Base-by-base conservation (phyloP, 2,329 filamentous ascomycete species). In the Xylaria sp. region DNA sequence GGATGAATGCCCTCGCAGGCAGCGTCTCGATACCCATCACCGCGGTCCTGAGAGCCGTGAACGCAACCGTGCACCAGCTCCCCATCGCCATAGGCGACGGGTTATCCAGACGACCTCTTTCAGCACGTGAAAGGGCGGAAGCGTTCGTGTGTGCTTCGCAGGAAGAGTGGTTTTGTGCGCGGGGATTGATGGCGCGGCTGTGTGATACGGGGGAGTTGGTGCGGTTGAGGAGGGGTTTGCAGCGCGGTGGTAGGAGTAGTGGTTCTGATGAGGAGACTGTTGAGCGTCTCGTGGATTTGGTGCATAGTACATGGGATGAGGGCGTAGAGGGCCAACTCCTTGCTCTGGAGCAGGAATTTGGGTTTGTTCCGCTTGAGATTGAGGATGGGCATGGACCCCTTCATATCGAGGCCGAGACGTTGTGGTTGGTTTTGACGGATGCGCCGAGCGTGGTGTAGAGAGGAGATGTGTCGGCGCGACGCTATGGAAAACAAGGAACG, bases 71-170 rank as follows among this genome's bases (percentile, higher is more conserved):
- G 0, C 58, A 72, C 2, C 59, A 67, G 10, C 67, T 80, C 3
- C 77, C 78, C 0, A 69, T 66, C 0, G 60, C 67, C 6, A 71
- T 74, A 0, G 54, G 75, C 2, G 67, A 67, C 1, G 76, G 76
- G 0, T 68, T 73, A 1, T 60, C 70, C 1, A 71, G 67, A 54
- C 74, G 71, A 64, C 78, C 78, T 0, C 72, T 72, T 64, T 78
- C 77, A 0, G 73, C 78, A 0, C 67, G 72, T 1, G 74, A 78
- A 61, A 67, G 79, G 8, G 78, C 76, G 0, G 68, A 70, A 3
- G 75, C 75, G 0, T 80, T 80, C 54, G 66, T 74, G 0, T 68
- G 69, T 2, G 76, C 76, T 0, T 77, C 76, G 0, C 79, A 79
- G 54, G 66, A 68, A 50, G 71, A 79, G 57, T 80, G 78, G 78